Conservation (phyloP, 805 yeast genomes). For the Kuraishia borneana region DNA sequence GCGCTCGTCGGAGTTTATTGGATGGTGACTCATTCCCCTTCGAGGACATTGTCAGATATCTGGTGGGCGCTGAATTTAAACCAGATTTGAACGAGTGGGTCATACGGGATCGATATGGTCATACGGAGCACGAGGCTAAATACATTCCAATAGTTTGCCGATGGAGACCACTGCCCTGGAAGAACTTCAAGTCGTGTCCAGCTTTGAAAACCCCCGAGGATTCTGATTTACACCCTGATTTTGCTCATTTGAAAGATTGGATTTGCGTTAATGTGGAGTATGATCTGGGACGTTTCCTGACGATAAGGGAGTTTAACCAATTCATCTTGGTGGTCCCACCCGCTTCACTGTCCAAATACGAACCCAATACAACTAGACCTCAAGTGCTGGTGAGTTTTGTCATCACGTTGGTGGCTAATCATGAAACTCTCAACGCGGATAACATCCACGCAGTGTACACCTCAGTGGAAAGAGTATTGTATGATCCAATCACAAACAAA, state of each 20-base stretch:
- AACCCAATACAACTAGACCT: slow-evolving; percentile 1
- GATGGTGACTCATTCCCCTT: slow-evolving; percentile 8
- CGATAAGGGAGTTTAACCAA: slow-evolving; percentile 24
- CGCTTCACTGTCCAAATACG: not conserved
- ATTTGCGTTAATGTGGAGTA: slow-evolving; percentile 20
- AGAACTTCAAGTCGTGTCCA: slow-evolving; percentile 2
- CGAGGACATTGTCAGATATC: slow-evolving; percentile 13
- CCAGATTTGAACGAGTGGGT: slow-evolving; percentile 8
- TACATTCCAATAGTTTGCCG: slow-evolving; percentile 21
- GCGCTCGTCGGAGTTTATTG: slow-evolving; percentile 19
- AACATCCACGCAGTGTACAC: slow-evolving; percentile 21
- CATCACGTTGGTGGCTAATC: slow-evolving; percentile 20
- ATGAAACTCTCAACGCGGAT: slow-evolving; percentile 5
- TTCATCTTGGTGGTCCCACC: slow-evolving; percentile 18
- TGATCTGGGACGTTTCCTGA: slow-evolving; percentile 23
- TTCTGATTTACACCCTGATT: too few relatives aligned
- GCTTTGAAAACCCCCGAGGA: too few relatives aligned
- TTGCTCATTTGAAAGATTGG: slow-evolving; percentile 11
- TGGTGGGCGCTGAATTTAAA: slow-evolving; percentile 15
- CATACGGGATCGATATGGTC: slow-evolving; percentile 14
- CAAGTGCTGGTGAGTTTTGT: slow-evolving; percentile 17
- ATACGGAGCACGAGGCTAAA: slow-evolving; percentile 20
- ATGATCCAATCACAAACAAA: slow-evolving; percentile 7
- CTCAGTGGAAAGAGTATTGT: slow-evolving; percentile 21
- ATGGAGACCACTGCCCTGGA: slow-evolving; percentile 13